Evolutionary conservation across 176 grass and related monocot species (phyloP).

Genomic region (Phoenix roebelenii): DNA sequence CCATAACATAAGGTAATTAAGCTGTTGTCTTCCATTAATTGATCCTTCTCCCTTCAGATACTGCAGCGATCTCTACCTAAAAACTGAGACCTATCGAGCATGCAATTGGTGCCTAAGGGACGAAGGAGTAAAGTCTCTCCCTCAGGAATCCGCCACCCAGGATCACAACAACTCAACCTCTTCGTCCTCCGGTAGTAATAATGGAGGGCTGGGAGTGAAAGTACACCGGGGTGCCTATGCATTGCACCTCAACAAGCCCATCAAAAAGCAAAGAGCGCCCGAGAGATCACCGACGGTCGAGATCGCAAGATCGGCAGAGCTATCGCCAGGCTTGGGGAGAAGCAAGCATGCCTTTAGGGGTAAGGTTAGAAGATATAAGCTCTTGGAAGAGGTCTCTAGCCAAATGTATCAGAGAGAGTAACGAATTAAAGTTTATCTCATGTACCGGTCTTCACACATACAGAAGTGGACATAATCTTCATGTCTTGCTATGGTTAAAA

Average conservation of each 20-base stretch:
- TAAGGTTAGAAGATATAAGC: conserved; percentile 67
- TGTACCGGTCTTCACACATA: no score
- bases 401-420: not conserved
- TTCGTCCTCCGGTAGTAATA: no score
- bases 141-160: not conserved
- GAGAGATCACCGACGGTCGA: conserved; percentile 1
- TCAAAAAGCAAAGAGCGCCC: conserved; percentile 43
- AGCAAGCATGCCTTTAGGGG: conserved; percentile 33
- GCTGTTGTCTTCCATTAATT: no score
- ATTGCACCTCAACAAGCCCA: conserved; percentile 22
- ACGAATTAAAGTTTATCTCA: no score
- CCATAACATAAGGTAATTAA: no score
- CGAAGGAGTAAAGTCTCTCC: conserved; percentile 4
- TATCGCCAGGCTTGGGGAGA: not conserved
- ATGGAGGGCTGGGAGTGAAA: no score
- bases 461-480: no score
- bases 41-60: conserved; percentile 21
- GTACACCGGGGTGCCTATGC: conserved; percentile 8
- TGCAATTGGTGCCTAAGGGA: conserved; percentile 93
- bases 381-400: conserved; percentile 82
- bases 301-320: not conserved
- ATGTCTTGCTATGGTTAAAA: no score
- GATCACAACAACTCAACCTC: not conserved
- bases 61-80: conserved; percentile 88
- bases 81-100: conserved; percentile 33